These are phyloP conservation scores for Priceomyces medius DNA, from an alignment of 805 yeast genomes.

Conservation along the genomic window DNA sequence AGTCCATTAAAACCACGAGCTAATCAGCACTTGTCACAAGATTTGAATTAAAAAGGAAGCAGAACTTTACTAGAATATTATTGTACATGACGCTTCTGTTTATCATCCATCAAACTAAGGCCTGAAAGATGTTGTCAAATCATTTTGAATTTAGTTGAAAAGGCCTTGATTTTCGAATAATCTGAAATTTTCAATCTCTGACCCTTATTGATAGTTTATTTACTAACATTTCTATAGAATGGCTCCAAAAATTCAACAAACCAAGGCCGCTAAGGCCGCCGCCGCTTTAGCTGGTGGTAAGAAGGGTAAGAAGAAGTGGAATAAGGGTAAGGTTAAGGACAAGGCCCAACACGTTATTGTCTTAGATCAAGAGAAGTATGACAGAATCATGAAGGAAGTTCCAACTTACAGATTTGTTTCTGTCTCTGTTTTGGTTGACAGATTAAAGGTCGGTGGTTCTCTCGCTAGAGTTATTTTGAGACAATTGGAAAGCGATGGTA, in stretches of 20 bases:
- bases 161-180: no score
- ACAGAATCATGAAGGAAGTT: conserved; percentile 98
- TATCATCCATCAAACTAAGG: no score
- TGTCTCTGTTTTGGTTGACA: conserved; percentile 97
- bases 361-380: conserved; percentile 97
- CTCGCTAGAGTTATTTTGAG: conserved; percentile 96
- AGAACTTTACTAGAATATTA: no score
- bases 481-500: conserved; percentile 93
- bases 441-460: conserved; percentile 99
- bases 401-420: conserved; percentile 99
- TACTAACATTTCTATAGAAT: conserved; percentile 49
- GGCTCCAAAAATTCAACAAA: conserved; percentile 99
- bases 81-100: no score
- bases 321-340: conserved; percentile 99
- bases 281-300: conserved; percentile 99
- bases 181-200: no score
- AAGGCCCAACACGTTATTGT: conserved; percentile 98
- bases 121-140: no score
- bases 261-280: conserved; percentile 99
- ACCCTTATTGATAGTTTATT: not conserved
- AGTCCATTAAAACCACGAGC: no score
- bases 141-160: no score
- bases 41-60: no score
- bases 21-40: no score
- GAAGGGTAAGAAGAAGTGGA: conserved; percentile 99